Conservation (phyloP, 192 early-diverging fungal species). For the Oehlia diaphana region DNA sequence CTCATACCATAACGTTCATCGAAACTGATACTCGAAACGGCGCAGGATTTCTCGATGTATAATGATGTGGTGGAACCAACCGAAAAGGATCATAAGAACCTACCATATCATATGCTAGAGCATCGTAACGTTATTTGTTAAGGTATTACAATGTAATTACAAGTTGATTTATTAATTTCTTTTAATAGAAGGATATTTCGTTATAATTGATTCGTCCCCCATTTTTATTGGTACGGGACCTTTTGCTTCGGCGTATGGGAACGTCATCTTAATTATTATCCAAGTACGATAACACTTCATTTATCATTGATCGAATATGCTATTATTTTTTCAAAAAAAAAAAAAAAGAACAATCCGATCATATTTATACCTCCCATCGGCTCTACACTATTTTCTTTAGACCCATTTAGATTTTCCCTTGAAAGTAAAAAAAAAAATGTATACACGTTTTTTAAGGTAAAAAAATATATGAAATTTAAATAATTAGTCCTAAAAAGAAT, state of each 20-base stretch:
- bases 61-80: conserved; percentile 49
- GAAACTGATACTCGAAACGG: conserved; percentile 55
- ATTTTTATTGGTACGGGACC: conserved; percentile 1
- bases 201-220: conserved; percentile 25
- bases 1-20: conserved; percentile 53
- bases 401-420: not conserved
- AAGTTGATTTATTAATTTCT: not conserved
- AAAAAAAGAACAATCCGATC: not conserved
- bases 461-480: not conserved
- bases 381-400: not conserved
- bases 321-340: not conserved
- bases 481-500: not conserved
- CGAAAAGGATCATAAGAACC: conserved; percentile 55
- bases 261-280: not conserved
- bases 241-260: conserved; percentile 13
- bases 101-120: conserved; percentile 7
- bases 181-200: conserved; percentile 29
- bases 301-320: conserved; percentile 1
- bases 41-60: conserved; percentile 43
- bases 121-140: conserved; percentile 18
- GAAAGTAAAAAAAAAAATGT: not conserved
- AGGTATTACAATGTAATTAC: not conserved
- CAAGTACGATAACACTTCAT: conserved; percentile 4
- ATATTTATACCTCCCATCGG: not conserved
- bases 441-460: not conserved